These are phyloP conservation scores for Trichoderma gamsii DNA, from an alignment of 495 filamentous ascomycete genomes.

Conservation along the genomic window DNA sequence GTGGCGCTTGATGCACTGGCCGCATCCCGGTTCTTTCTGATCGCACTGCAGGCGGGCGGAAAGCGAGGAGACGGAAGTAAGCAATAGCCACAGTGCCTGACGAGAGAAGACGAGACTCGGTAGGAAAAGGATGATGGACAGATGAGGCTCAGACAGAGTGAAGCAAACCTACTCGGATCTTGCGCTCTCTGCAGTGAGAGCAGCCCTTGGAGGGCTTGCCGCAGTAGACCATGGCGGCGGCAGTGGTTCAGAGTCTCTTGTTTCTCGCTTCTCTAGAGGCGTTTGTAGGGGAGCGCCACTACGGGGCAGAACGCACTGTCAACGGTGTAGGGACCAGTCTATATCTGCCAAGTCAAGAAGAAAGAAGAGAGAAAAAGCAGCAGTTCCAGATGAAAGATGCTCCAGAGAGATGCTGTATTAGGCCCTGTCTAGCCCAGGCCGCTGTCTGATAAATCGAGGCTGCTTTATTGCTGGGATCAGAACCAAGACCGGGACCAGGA, in stretches of 20 bases:
- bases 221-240: conserved; percentile 58
- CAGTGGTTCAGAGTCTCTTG: background rate
- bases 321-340: too few species aligned
- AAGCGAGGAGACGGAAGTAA: background rate
- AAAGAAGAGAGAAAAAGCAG: background rate
- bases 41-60: conserved; percentile 48
- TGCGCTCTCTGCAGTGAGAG: conserved; percentile 53
- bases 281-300: too few species aligned
- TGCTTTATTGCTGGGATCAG: too few species aligned
- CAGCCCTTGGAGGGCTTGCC: conserved; percentile 67
- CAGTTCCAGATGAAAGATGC: too few species aligned
- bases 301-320: too few species aligned
- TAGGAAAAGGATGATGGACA: background rate
- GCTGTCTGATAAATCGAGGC: too few species aligned
- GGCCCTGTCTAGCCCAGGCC: too few species aligned
- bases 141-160: background rate
- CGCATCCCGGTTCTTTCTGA: conserved; percentile 56
- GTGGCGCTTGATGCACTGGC: conserved; percentile 58
- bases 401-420: too few species aligned
- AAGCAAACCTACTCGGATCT: conserved; percentile 35
- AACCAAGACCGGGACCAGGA: too few species aligned
- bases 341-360: background rate
- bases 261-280: background rate
- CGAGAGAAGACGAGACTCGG: background rate
- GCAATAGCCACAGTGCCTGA: background rate